phyloP scores from a whole-genome alignment of 2,329 filamentous ascomycete species.

The Ustulina deusta region DNA sequence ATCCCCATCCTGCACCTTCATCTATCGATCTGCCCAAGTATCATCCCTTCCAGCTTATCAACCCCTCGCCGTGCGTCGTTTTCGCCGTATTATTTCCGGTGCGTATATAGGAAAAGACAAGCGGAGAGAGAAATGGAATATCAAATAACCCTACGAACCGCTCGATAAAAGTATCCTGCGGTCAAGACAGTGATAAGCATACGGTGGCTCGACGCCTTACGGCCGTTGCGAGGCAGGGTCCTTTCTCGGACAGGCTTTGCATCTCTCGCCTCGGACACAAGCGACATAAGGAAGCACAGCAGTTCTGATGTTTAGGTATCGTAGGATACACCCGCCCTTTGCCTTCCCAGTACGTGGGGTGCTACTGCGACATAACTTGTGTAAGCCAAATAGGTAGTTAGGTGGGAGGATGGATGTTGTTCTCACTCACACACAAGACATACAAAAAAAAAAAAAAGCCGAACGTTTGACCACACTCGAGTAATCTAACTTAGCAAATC shows the following conservation, averaged over 20 bases:
- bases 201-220: slow-evolving; percentile 26
- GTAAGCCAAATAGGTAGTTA: neutral
- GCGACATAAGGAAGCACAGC: slow-evolving; percentile 25
- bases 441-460: neutral
- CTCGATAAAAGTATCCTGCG: neutral
- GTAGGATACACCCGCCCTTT: slow-evolving; percentile 19
- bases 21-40: slow-evolving; percentile 9
- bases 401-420: too few species aligned
- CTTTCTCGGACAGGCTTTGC: slow-evolving; percentile 10
- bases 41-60: neutral
- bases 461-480: neutral
- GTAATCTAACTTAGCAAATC: slow-evolving; percentile 6
- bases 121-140: neutral
- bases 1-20: neutral
- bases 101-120: neutral
- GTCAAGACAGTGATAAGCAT: neutral
- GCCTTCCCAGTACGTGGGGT: slow-evolving; percentile 7
- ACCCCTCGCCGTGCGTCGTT: neutral
- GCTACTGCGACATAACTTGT: neutral
- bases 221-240: slow-evolving; percentile 34
- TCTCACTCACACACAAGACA: too few species aligned
- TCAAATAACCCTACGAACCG: too few species aligned
- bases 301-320: slow-evolving; percentile 3
- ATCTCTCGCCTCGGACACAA: slow-evolving; percentile 10
- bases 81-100: neutral